phyloP scores from a whole-genome alignment of 2,329 filamentous ascomycete genomes.

The Cladosporium phlei region DNA sequence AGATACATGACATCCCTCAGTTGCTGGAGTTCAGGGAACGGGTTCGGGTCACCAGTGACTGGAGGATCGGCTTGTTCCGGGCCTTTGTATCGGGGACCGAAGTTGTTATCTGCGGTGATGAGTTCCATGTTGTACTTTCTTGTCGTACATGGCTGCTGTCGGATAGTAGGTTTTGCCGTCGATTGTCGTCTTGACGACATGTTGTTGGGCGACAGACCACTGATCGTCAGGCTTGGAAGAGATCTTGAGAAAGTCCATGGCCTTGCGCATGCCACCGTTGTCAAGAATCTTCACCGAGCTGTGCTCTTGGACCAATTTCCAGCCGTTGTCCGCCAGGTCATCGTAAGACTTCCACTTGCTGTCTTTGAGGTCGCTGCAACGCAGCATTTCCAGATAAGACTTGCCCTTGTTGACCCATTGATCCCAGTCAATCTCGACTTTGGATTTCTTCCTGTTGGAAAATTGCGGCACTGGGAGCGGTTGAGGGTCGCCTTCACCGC shows the following conservation, averaged over 20 bases:
- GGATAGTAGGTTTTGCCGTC: neutral
- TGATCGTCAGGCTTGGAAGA: neutral
- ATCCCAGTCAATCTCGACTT: too few relatives aligned
- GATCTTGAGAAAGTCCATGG: neutral
- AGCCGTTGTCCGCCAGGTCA: slow-evolving; percentile 7
- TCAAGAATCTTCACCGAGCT: too few relatives aligned
- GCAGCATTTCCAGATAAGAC: neutral
- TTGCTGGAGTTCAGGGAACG: slow-evolving; percentile 8
- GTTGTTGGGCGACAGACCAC: neutral
- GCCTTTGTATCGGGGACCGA: neutral
- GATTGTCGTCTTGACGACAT: neutral
- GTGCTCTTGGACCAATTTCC: too few relatives aligned
- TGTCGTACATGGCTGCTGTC: neutral
- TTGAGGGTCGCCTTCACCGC: too few relatives aligned
- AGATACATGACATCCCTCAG: slow-evolving; percentile 18
- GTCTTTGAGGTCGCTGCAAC: neutral
- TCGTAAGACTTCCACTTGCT: slow-evolving; percentile 10
- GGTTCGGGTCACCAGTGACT: slow-evolving; percentile 11
- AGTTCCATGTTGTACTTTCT: slow-evolving; percentile 1
- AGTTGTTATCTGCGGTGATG: slow-evolving; percentile 3
- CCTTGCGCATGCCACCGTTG: neutral
- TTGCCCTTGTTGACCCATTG: neutral
- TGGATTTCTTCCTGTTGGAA: too few relatives aligned
- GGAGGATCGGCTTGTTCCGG: neutral
- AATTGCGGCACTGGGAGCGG: too few relatives aligned